Percentiles rank a stretch among this genome's conserved stretches.
Conservation (phyloP, 139 green algal genomes). For the Chlorella sp. region DNA sequence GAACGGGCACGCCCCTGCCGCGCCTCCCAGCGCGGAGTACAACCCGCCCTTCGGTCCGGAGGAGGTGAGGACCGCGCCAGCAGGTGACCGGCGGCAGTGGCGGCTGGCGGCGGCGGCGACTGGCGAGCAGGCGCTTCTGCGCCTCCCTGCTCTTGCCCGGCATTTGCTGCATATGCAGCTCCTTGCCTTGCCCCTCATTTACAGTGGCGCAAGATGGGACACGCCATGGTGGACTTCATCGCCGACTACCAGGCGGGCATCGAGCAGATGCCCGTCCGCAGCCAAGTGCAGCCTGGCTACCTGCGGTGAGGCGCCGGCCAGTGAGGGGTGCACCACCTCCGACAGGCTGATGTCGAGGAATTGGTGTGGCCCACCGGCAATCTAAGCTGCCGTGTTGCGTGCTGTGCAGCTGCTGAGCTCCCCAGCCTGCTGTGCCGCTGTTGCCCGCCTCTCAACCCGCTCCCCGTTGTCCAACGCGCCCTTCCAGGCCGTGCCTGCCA, state of each 20-base stretch:
- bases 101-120: background rate
- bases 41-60: background rate
- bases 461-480: too few relatives aligned
- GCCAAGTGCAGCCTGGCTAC: conserved; percentile 67
- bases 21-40: background rate
- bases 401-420: too few relatives aligned
- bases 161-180: background rate
- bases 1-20: too few relatives aligned
- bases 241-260: conserved; percentile 61
- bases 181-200: background rate
- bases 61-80: background rate
- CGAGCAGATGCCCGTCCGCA: conserved; percentile 44
- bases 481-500: conserved; percentile 45
- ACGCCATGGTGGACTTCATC: conserved; percentile 75
- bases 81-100: too few relatives aligned
- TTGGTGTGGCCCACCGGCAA: too few relatives aligned
- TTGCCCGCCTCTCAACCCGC: too few relatives aligned
- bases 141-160: background rate
- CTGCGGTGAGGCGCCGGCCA: conserved; percentile 47
- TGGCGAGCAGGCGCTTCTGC: too few relatives aligned
- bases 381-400: too few relatives aligned
- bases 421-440: too few relatives aligned
- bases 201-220: conserved; percentile 35
- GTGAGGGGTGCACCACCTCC: too few relatives aligned
- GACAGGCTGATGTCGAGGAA: too few relatives aligned